Conservation (phyloP, 164 flowering plant species). For the Vitis riparia region DNA sequence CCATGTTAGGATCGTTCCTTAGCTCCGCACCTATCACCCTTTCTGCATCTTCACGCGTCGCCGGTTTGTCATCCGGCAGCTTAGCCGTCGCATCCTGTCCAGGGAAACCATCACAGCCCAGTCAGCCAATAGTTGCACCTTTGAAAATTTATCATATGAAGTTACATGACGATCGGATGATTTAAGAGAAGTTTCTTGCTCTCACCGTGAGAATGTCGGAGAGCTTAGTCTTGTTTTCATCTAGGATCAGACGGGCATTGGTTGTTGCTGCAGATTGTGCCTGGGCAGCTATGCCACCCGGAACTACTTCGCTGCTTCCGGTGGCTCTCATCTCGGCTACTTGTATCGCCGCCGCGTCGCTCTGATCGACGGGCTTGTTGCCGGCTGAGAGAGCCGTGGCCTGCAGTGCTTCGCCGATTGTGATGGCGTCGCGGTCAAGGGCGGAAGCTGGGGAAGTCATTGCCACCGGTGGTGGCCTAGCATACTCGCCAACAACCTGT, state of each 20-base stretch:
- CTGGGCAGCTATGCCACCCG: slow-evolving; percentile 51
- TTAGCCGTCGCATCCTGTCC: slow-evolving; percentile 35
- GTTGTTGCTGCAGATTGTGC: slow-evolving; percentile 46
- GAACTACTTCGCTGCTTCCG: slow-evolving; percentile 16
- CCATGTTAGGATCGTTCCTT: slow-evolving; percentile 34
- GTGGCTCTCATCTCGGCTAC: slow-evolving; percentile 53
- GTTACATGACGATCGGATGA: neutral
- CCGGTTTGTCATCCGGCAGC: slow-evolving; percentile 41
- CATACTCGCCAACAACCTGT: slow-evolving; percentile 26
- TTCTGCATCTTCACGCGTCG: slow-evolving; percentile 47
- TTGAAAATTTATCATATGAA: too few species aligned
- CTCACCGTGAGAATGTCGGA: slow-evolving; percentile 42
- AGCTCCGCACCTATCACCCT: slow-evolving; percentile 47
- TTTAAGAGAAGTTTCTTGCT: neutral
- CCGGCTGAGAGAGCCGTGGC: slow-evolving; percentile 36
- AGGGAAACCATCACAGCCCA: neutral
- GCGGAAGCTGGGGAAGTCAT: slow-evolving; percentile 8
- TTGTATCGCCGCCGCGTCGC: slow-evolving; percentile 58
- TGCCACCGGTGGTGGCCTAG: slow-evolving; percentile 1
- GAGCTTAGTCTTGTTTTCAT: slow-evolving; percentile 32
- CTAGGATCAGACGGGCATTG: slow-evolving; percentile 19
- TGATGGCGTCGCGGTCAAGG: slow-evolving; percentile 16
- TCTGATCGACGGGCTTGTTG: slow-evolving; percentile 46
- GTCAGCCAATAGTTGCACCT: neutral
- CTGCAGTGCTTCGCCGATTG: slow-evolving; percentile 56